These are phyloP conservation scores for Colletotrichum lini DNA, from an alignment of 2,329 filamentous ascomycete genomes.

Conservation along the genomic window DNA sequence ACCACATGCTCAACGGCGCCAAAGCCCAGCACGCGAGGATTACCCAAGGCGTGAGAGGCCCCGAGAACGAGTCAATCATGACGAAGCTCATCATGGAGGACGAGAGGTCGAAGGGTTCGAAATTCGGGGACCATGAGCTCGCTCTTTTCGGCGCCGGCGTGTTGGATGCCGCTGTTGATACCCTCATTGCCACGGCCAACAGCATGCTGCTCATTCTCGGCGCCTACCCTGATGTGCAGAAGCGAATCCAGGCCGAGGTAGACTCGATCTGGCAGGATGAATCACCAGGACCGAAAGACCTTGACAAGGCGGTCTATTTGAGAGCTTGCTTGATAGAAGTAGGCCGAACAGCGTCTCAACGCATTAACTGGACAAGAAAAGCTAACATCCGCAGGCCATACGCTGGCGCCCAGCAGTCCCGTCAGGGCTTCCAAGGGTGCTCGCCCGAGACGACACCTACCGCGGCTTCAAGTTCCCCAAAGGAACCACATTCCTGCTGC, in stretches of 20 bases:
- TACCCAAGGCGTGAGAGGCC: slow-evolving; percentile 50
- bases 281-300: slow-evolving; percentile 50
- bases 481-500: slow-evolving; percentile 59
- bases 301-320: slow-evolving; percentile 45
- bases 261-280: slow-evolving; percentile 44
- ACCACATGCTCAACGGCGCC: slow-evolving; percentile 54
- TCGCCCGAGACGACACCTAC: slow-evolving; percentile 63
- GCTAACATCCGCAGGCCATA: slow-evolving; percentile 43
- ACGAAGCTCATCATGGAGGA: slow-evolving; percentile 57
- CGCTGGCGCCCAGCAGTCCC: slow-evolving; percentile 60
- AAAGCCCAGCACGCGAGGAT: slow-evolving; percentile 48
- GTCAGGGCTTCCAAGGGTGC: slow-evolving; percentile 61
- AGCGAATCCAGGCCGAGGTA: slow-evolving; percentile 48
- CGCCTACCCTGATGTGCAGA: slow-evolving; percentile 43
- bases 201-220: slow-evolving; percentile 46
- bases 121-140: slow-evolving; percentile 19
- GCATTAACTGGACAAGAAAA: neutral
- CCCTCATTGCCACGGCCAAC: neutral
- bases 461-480: slow-evolving; percentile 64
- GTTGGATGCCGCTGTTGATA: slow-evolving; percentile 34
- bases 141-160: slow-evolving; percentile 5
- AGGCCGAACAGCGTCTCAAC: neutral
- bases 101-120: slow-evolving; percentile 46
- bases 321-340: slow-evolving; percentile 45
- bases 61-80: slow-evolving; percentile 57